Conservation (phyloP, 805 yeast genomes). For the Blastobotrys peoriensis region DNA sequence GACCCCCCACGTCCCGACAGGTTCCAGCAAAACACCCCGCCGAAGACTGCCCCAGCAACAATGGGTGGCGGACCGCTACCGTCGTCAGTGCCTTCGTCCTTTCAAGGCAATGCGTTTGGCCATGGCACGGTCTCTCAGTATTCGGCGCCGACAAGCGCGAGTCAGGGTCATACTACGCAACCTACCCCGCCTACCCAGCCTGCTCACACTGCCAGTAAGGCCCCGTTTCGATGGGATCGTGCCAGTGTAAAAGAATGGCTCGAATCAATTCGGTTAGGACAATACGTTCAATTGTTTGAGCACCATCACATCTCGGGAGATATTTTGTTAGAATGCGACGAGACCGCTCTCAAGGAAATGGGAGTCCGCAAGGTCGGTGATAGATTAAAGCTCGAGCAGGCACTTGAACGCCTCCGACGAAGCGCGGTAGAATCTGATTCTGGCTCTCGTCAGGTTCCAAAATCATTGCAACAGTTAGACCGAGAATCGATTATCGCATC, state of each 20-base stretch:
- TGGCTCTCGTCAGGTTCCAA: not conserved
- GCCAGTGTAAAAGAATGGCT: slow-evolving; percentile 30
- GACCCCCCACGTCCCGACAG: slow-evolving; percentile 5
- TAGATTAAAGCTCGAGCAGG: slow-evolving; percentile 59
- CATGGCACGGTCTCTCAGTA: not conserved
- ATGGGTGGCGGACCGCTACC: slow-evolving; percentile 5
- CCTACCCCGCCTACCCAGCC: slow-evolving; percentile 3
- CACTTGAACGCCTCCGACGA: slow-evolving; percentile 43
- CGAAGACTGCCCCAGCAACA: slow-evolving; percentile 7
- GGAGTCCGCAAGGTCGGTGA: slow-evolving; percentile 82
- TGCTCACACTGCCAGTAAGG: not conserved
- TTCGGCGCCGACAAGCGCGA: not conserved
- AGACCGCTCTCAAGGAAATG: slow-evolving; percentile 57
- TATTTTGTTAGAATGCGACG: slow-evolving; percentile 55
- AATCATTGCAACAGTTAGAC: slow-evolving; percentile 16
- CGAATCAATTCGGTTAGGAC: slow-evolving; percentile 24
- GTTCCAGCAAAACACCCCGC: slow-evolving; percentile 4
- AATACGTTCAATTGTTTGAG: slow-evolving; percentile 22
- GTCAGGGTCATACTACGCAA: slow-evolving; percentile 2
- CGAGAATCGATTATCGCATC: slow-evolving; percentile 15
- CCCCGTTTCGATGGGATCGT: slow-evolving; percentile 22
- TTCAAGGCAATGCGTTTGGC: not conserved
- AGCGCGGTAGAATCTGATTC: not conserved
- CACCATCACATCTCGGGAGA: slow-evolving; percentile 54
- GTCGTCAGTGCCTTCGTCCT: slow-evolving; percentile 3